Percentiles rank a stretch among this genome's conserved stretches.
phyloP scores from a whole-genome alignment of 1,139 yeast species.

The Lodderomyces theae region DNA sequence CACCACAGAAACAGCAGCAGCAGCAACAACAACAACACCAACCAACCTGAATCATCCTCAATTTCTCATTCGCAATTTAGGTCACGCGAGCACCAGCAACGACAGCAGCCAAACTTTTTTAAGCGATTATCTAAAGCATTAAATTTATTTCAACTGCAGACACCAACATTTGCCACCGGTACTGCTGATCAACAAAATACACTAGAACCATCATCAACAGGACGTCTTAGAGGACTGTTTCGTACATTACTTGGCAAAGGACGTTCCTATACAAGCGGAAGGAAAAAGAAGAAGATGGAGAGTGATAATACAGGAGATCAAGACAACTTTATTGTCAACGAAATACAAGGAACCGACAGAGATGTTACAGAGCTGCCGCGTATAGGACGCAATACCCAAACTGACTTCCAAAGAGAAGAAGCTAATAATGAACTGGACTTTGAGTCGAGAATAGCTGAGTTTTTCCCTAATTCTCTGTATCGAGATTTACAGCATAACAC shows the following conservation, averaged over 20 bases:
- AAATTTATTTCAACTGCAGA: not conserved
- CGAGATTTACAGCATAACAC: constrained; percentile 2
- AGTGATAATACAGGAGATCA: not conserved
- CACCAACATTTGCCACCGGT: constrained; percentile 1
- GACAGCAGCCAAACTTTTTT: not conserved
- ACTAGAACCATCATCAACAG: not conserved
- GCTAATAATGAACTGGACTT: not conserved
- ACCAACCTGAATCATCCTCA: not conserved
- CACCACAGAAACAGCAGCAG: not conserved
- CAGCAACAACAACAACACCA: not conserved
- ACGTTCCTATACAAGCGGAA: not conserved
- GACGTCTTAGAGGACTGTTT: not conserved
- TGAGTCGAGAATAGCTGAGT: not conserved
- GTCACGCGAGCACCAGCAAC: constrained; percentile 4
- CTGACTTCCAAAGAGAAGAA: not conserved
- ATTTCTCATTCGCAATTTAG: not conserved
- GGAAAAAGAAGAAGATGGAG: not conserved
- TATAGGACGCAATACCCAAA: not conserved
- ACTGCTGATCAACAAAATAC: not conserved
- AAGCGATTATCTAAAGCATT: not conserved
- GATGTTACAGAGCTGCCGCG: not conserved
- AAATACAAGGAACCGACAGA: not conserved
- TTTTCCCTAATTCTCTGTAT: constrained; percentile 3
- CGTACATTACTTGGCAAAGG: not conserved
- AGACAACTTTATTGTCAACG: not conserved